Evolutionary conservation across 371 early-diverging fungal species (phyloP).

Genomic region (Gilbertella persicaria): DNA sequence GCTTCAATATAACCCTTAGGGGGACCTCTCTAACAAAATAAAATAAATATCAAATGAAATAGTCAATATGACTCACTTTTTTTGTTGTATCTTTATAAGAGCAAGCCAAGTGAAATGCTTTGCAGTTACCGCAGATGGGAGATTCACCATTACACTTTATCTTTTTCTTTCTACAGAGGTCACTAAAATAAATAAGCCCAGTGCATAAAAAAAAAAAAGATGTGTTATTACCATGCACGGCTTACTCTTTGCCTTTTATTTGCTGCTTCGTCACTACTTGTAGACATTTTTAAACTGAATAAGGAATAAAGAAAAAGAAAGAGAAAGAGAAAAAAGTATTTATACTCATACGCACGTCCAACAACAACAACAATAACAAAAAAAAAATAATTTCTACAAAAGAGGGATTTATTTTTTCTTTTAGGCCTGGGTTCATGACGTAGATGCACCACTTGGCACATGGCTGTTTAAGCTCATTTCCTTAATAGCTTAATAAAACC

Average conservation of each 20-base stretch:
- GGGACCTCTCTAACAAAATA: constrained; percentile 53
- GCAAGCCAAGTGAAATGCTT: constrained; percentile 41
- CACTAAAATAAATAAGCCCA: constrained; percentile 29
- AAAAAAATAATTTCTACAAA: not conserved
- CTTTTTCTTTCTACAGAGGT: constrained; percentile 63
- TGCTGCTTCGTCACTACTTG: constrained; percentile 16
- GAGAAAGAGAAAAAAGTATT: not conserved
- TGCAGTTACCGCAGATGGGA: constrained; percentile 54
- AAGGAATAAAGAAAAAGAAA: not conserved
- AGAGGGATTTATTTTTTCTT: not conserved
- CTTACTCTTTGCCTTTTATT: constrained; percentile 42
- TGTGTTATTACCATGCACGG: constrained; percentile 43
- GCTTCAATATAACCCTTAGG: constrained; percentile 76
- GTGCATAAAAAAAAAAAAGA: not conserved
- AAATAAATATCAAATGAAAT: not conserved
- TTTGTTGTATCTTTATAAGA: constrained; percentile 48
- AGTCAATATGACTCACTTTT: constrained; percentile 31
- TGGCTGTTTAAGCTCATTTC: not conserved
- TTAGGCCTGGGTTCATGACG: no score
- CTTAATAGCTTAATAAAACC: not conserved
- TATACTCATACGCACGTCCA: no score
- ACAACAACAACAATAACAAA: no score
- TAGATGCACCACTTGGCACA: not conserved
- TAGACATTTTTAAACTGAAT: constrained; percentile 7
- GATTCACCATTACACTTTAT: constrained; percentile 63